A percentile compares a stretch with the other conserved stretches of the same genome.
Conservation (phyloP, 352 stramenopile species). For the Phytophthora rubi region DNA sequence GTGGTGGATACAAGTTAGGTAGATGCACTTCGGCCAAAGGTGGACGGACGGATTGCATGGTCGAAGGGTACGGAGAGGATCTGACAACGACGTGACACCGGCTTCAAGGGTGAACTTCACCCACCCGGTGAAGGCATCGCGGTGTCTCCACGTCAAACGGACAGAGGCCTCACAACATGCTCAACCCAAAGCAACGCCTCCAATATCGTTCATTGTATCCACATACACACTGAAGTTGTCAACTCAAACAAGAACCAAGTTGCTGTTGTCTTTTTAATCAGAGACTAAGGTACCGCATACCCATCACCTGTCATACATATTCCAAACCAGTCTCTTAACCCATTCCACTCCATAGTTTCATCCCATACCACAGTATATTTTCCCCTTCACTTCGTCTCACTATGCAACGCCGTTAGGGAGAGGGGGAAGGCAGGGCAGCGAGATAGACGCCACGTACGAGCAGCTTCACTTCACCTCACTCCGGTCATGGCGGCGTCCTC, state of each 20-base stretch:
- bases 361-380: not conserved
- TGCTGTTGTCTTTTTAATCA: not conserved
- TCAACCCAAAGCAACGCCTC: no score
- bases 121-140: no score
- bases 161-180: not conserved
- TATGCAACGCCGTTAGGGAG: slow-evolving; percentile 13
- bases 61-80: slow-evolving; percentile 14
- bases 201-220: no score
- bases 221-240: no score
- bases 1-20: not conserved
- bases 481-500: slow-evolving; percentile 34
- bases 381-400: slow-evolving; percentile 7
- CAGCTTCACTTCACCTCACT: not conserved
- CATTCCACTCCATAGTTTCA: not conserved
- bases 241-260: not conserved
- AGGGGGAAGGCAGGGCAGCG: not conserved
- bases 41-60: not conserved
- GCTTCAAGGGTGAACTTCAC: slow-evolving; percentile 11
- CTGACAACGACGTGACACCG: slow-evolving; percentile 30
- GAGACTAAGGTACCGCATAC: not conserved
- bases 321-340: not conserved
- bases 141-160: slow-evolving; percentile 3
- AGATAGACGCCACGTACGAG: slow-evolving; percentile 31
- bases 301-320: no score
- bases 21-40: not conserved